Base-by-base conservation (phyloP, 2,329 filamentous ascomycete species). In the Pseudogymnoascus sp. region DNA sequence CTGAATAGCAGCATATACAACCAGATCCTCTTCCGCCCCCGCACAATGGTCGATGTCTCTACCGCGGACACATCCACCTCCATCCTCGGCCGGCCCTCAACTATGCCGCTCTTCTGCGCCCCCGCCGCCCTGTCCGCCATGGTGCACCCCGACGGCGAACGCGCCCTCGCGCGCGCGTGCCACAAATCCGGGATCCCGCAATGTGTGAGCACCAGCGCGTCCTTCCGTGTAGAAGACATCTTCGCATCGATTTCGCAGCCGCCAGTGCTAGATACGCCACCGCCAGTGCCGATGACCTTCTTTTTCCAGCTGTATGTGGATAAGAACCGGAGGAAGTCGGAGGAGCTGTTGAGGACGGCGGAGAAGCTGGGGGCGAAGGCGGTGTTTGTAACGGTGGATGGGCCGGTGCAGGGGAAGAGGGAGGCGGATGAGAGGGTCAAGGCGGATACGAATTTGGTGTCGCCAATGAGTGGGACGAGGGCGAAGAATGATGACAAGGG, bases 291-390 rank as follows among this genome's bases (percentile, higher is more conserved):
- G 74, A 68, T 3, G 72, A 72, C 73, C 6, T 73, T 80, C 62
- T 84, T 85, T 75, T 85, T 86, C 69, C 84, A 87, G 70, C 76
- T 88, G 5, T 88, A 87, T 68, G 82, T 86, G 61, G 80, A 86
- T 72, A 81, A 81, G 67, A 76, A 85, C 65, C 76, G 82, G 0
- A 63, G 70, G 7, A 81, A 82, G 64, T 82, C 82, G 14, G 79
- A 80, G 65, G 73, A 74, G 1, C 72, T 86, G 1, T 71, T 87
- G 1, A 72, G 69, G 10, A 72, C 78, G 19, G 81, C 82, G 0
- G 75, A 76, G 6, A 71, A 73, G 33, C 70, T 78, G 1, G 81
- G 81, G 0, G 76, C 81, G 11, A 78, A 79, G 63, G 82, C 79
- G 4, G 74, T 87, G 11, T 82, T 86, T 64, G 74, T 87, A 3